Evolutionary conservation across 345 rosid genomes (phyloP).

Genomic region (Brassica napus): DNA sequence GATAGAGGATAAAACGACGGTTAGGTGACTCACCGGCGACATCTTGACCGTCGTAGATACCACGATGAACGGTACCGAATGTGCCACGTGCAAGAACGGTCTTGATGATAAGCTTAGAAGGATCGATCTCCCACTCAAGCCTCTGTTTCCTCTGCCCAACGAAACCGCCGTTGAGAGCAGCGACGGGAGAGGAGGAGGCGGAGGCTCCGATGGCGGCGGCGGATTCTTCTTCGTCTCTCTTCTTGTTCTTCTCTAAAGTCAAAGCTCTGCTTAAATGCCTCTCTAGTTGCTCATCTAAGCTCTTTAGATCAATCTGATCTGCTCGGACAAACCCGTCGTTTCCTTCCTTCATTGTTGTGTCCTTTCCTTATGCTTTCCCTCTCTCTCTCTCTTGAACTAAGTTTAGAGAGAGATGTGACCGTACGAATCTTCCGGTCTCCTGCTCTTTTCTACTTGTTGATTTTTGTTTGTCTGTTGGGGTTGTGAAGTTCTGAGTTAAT

Average conservation of each 20-base stretch:
- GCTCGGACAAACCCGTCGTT: slow-evolving; percentile 88
- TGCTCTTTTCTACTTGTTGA: neutral
- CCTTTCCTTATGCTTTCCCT: neutral
- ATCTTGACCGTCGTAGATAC: slow-evolving; percentile 80
- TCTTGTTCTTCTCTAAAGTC: slow-evolving; percentile 64
- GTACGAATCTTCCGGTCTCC: neutral
- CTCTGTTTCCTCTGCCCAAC: slow-evolving; percentile 43
- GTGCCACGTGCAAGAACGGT: slow-evolving; percentile 95
- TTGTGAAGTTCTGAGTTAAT: slow-evolving; percentile 22
- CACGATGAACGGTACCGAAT: slow-evolving; percentile 97
- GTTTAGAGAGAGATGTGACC: neutral
- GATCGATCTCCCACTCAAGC: slow-evolving; percentile 96
- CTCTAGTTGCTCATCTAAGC: slow-evolving; percentile 93
- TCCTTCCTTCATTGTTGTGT: slow-evolving; percentile 56
- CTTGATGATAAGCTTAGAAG: slow-evolving; percentile 81
- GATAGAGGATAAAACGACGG: slow-evolving; percentile 6
- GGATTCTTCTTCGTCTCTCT: slow-evolving; percentile 43
- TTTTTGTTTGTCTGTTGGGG: slow-evolving; percentile 9
- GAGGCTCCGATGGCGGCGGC: slow-evolving; percentile 23
- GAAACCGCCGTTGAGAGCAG: slow-evolving; percentile 30
- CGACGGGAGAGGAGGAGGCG: slow-evolving; percentile 20
- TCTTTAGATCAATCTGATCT: slow-evolving; percentile 96
- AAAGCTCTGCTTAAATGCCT: slow-evolving; percentile 69
- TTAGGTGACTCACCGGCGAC: slow-evolving; percentile 75
- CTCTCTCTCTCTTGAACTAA: slow-evolving; percentile 1